Evolutionary conservation across 805 yeast genomes (phyloP), one percentile per base, ranked within the genome.

Genomic region (Wickerhamomyces canadensis): DNA sequence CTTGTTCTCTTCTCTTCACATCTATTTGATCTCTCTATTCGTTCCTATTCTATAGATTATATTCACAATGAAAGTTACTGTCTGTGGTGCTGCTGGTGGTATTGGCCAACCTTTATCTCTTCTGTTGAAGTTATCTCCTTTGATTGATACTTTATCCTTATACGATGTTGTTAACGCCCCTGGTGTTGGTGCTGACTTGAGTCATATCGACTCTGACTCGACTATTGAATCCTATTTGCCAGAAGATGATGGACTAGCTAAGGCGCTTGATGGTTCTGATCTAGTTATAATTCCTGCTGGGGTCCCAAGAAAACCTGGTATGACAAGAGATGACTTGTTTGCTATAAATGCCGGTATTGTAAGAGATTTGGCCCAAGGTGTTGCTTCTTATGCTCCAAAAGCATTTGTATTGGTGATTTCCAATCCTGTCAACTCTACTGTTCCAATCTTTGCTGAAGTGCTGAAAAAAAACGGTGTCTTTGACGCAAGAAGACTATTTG

Each of bases 271-370:
- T 36, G 88, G 80, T 34, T 76, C 96, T 36, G 94, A 88, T 54
- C 80, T 89, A 43, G 89, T 89, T 36, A 76, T 89, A 41, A 85
- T 89, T 61, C 89, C 91, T 51, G 93, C 93, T 31, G 93, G 93
- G 68, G 87, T 83, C 42, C 91, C 93, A 62, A 77, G 93, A 70
- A 83, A 83, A 64, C 89, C 89, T 46, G 93, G 93, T 55, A 83
- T 83, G 91, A 79, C 91, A 51, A 76, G 93, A 67, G 91, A 82
- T 61, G 93, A 83, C 62, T 71, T 83, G 60, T 83, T 83, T 74
- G 78, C 79, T 68, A 81, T 86, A 66, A 83, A 83, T 57, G 93
- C 91, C 28, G 80, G 84, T 23, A 83, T 83, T 62, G 87, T 83
- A 41, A 74, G 84, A 65, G 83, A 79, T 61, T 72, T 83, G 61